Evolutionary conservation across 202 grass and related monocot species (phyloP).

Genomic region (Zoysia matrella): DNA sequence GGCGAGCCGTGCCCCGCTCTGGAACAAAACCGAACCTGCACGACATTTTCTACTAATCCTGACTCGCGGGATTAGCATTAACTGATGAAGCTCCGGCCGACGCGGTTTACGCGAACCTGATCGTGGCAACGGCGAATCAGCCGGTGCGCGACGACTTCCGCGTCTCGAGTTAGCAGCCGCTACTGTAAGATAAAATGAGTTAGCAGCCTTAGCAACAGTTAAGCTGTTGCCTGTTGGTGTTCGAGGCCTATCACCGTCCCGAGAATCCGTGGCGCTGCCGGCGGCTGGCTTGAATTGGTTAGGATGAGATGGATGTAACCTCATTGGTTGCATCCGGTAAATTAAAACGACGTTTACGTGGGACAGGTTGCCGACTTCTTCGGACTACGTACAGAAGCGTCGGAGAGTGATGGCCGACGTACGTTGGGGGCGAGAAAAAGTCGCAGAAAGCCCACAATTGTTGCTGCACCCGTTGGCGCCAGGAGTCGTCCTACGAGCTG

Average conservation of each 20-base stretch:
- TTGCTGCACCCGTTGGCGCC: not conserved
- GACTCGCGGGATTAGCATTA: too few species aligned
- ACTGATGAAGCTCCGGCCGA: not conserved
- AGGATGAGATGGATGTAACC: not conserved
- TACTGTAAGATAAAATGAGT: not conserved
- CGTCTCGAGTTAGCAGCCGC: not conserved
- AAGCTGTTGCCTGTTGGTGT: too few species aligned
- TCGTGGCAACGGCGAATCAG: not conserved
- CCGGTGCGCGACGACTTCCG: not conserved
- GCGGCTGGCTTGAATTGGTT: not conserved
- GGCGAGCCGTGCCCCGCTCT: too few species aligned
- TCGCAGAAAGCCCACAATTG: not conserved
- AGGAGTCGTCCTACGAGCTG: not conserved
- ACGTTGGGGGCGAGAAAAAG: not conserved
- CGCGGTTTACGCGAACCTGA: constrained; percentile 28
- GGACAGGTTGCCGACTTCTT: not conserved
- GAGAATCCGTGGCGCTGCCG: not conserved
- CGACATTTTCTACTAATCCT: too few species aligned
- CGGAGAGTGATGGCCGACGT: not conserved
- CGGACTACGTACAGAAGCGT: not conserved
- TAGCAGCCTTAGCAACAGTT: not conserved
- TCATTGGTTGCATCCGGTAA: not conserved
- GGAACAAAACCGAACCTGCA: too few species aligned
- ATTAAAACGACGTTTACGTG: not conserved
- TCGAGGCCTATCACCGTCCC: constrained; percentile 19